Evolutionary conservation across 179 eudicot species (phyloP), one percentile per base, ranked within the genome.

Genomic region (Drosera spatulata): DNA sequence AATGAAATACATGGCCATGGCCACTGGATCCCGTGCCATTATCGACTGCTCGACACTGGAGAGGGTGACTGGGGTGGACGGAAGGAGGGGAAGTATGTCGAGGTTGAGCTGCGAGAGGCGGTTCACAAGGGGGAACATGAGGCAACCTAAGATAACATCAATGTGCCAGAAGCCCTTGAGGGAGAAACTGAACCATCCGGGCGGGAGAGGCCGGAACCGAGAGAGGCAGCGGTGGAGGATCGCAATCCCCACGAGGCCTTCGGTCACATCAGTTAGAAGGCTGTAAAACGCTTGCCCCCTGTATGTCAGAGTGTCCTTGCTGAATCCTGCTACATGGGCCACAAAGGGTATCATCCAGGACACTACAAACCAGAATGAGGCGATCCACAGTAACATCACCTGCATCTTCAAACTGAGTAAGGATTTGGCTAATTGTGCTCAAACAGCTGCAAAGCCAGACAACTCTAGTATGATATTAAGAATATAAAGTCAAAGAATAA

Each of bases 301-400:
- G 38, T 77, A 76, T 7, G 96, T 74, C 22, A 88, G 65, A 15
- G 89, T 64, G 47, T 78, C 93, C 69, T 81, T 88, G 71, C 75
- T 77, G 78, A 83, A 85, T 50, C 96, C 96, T 10, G 73, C 66
- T 38, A 85, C 60, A 56, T 83, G 82, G 10, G 93, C 96, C 49
- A 82, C 85, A 57, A 85, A 85, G 48, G 96, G 96, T 72, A 88
- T 79, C 80, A 88, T 63, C 93, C 96, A 88, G 7, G 93, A 81
- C 12, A 93, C 96, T 55, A 88, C 84, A 53, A 88, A 85, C 93
- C 96, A 88, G 71, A 88, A 88, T 38, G 96, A 76, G 56, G 79
- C 72, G 12, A 83, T 70, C 96, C 96, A 88, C 37, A 88, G 84
- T 15, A 88, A 73, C 66, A 81, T 83, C n/a, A 85, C 89, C 93